Percentiles rank a stretch among this genome's conserved stretches.
These are phyloP conservation scores for Rhexocercosporidium sp. DNA, from an alignment of 2,329 filamentous ascomycete genomes.

Conservation along the genomic window DNA sequence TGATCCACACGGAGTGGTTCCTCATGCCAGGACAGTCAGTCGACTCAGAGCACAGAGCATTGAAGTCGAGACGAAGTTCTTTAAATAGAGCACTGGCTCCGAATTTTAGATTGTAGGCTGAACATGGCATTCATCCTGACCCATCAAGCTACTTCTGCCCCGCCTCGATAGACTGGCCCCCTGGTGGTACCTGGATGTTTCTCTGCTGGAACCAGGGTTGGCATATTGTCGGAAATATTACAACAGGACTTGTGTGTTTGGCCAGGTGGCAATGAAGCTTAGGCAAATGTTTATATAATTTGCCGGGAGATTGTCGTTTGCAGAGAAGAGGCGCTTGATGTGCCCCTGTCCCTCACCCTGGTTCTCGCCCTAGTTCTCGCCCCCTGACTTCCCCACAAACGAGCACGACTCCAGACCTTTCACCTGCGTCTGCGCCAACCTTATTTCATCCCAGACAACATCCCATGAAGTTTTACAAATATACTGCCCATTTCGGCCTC, in stretches of 20 bases:
- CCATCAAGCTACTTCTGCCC: background rate
- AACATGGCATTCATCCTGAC: slow-evolving; percentile 19
- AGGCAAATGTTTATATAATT: slow-evolving; percentile 25
- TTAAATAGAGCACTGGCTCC: slow-evolving; percentile 20
- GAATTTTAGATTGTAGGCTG: slow-evolving; percentile 20
- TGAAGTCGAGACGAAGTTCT: background rate
- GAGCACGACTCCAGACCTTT: slow-evolving; percentile 1
- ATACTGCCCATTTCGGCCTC: background rate
- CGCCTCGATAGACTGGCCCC: background rate
- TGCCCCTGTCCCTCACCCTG: slow-evolving; percentile 1
- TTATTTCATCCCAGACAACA: slow-evolving; percentile 18
- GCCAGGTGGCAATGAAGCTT: slow-evolving; percentile 13
- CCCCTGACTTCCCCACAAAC: slow-evolving; percentile 16
- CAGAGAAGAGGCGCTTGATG: slow-evolving; percentile 9
- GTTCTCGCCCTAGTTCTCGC: background rate
- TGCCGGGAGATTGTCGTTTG: slow-evolving; percentile 24
- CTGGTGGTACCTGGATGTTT: slow-evolving; percentile 14
- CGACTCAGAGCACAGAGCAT: slow-evolving; percentile 1
- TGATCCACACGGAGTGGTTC: background rate
- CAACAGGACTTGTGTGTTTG: slow-evolving; percentile 11
- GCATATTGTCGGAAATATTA: background rate
- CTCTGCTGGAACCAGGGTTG: background rate
- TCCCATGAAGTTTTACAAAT: background rate
- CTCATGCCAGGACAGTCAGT: background rate
- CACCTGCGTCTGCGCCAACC: slow-evolving; percentile 17